Evolutionary conservation across 306 rosid species (phyloP).

Genomic region (Aeschynomene evenia): DNA sequence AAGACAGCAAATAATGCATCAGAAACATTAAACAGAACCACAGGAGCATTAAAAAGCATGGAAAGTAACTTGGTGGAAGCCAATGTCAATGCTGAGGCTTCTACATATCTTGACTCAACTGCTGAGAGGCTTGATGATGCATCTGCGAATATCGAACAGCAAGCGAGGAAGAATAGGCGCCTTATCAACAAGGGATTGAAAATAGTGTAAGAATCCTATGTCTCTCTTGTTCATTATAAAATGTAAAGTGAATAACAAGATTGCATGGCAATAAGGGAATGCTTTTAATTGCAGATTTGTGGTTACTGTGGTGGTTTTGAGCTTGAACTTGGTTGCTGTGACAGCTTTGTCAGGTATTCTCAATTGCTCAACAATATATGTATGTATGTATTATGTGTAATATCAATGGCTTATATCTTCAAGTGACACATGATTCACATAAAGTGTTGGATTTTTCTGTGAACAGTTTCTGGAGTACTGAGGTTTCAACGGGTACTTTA

Average conservation of each 20-base stretch:
- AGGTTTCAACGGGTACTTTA: constrained; percentile 43
- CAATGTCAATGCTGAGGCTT: constrained; percentile 21
- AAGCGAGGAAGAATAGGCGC: constrained; percentile 59
- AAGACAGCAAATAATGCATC: constrained; percentile 78
- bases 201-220: constrained; percentile 48
- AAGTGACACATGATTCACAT: constrained; percentile 11
- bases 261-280: neutral
- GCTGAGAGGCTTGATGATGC: constrained; percentile 52
- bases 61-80: constrained; percentile 42
- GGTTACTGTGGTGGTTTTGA: constrained; percentile 45
- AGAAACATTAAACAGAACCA: constrained; percentile 60
- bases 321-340: constrained; percentile 61
- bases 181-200: constrained; percentile 56
- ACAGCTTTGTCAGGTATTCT: constrained; percentile 60
- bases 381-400: neutral
- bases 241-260: neutral
- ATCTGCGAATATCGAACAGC: constrained; percentile 54
- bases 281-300: constrained; percentile 54
- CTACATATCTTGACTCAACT: constrained; percentile 50
- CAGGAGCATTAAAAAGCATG: constrained; percentile 60
- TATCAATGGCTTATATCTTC: neutral
- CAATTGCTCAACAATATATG: neutral
- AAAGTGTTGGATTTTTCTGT: constrained; percentile 26
- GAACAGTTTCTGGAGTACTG: constrained; percentile 60
- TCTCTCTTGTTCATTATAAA: neutral